phyloP scores from a whole-genome alignment of 2,329 filamentous ascomycete species.

The Fusarium transvaalense region DNA sequence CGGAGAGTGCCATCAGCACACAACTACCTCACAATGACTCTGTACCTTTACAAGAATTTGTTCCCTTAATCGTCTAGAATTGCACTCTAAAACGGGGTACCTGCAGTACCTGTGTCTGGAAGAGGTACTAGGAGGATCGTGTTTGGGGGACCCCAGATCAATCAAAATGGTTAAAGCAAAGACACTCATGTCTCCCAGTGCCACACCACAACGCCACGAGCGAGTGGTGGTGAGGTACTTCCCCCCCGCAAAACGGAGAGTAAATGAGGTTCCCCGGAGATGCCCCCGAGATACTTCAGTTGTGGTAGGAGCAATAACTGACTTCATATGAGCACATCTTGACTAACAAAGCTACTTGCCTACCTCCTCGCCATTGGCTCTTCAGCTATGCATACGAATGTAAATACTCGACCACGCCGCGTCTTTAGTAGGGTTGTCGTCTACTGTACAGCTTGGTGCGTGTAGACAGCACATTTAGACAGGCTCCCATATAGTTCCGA shows the following conservation, averaged over 20 bases:
- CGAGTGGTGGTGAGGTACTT: slow-evolving; percentile 36
- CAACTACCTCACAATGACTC: slow-evolving; percentile 26
- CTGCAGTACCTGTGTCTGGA: slow-evolving; percentile 38
- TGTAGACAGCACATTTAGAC: not conserved
- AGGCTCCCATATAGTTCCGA: not conserved
- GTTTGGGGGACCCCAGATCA: slow-evolving; percentile 39
- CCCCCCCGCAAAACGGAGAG: slow-evolving; percentile 42
- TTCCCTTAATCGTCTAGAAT: slow-evolving; percentile 42
- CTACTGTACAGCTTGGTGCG: not conserved
- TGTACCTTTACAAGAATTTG: slow-evolving; percentile 42
- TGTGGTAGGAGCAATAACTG: not conserved
- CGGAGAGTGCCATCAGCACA: slow-evolving; percentile 40
- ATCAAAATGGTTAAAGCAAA: slow-evolving; percentile 43
- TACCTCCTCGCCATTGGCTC: not conserved
- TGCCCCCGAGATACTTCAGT: slow-evolving; percentile 18
- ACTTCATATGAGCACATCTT: not conserved
- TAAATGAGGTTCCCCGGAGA: slow-evolving; percentile 19
- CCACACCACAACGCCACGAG: slow-evolving; percentile 13
- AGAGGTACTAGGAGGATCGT: slow-evolving; percentile 31
- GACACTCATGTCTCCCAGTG: slow-evolving; percentile 14
- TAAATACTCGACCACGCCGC: not conserved
- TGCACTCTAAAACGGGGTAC: slow-evolving; percentile 38
- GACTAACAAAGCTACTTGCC: not conserved
- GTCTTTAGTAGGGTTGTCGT: not conserved
- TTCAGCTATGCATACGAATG: not conserved